Evolutionary conservation across 495 filamentous ascomycete species (phyloP).

Genomic region (Neurospora hispaniola): DNA sequence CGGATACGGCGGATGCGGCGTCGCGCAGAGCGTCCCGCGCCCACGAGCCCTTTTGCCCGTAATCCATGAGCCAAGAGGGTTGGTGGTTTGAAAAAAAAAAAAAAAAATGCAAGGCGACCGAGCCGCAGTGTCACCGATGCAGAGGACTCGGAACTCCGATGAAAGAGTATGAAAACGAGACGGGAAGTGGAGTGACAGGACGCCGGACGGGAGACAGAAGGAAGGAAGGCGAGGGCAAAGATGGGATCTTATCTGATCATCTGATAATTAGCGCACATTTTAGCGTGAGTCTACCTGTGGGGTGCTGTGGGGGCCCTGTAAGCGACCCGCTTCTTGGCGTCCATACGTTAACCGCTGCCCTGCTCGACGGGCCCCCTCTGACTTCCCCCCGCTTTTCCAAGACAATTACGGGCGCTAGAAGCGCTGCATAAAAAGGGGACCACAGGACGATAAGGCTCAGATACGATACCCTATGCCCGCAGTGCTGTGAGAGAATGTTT

Average conservation of each 20-base stretch:
- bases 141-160: not conserved
- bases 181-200: not conserved
- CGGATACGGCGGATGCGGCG: not conserved
- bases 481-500: no score
- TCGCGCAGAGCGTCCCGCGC: not conserved
- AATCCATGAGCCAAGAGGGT: slow-evolving; percentile 1
- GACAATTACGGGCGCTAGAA: no score
- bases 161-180: not conserved
- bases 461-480: no score
- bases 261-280: slow-evolving; percentile 2
- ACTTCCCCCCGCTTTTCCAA: no score
- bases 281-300: not conserved
- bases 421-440: no score
- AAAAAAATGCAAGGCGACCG: not conserved
- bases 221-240: not conserved
- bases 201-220: not conserved
- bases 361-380: not conserved
- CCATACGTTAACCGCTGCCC: not conserved
- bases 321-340: not conserved
- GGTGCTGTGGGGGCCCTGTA: not conserved
- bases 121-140: not conserved
- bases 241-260: slow-evolving; percentile 12
- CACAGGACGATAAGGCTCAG: no score
- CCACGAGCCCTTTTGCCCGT: not conserved
- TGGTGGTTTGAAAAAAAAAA: not conserved